Percentiles rank a stretch among this genome's conserved stretches.
Conservation (phyloP, 1,284 basidiomycete genomes). For the Phaffia rhodozyma region DNA sequence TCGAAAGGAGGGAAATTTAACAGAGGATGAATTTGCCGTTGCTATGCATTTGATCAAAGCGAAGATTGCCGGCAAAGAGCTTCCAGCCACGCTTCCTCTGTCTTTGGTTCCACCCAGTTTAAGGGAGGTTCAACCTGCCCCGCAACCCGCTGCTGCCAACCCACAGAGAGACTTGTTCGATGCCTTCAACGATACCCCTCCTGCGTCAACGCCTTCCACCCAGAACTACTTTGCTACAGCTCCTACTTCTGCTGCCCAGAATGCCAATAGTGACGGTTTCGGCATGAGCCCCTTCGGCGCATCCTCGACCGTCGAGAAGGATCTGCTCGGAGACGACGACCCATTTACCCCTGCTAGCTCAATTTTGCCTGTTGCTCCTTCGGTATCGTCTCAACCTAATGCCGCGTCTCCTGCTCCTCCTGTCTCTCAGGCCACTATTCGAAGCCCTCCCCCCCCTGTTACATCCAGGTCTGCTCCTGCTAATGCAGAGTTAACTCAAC, state of each 20-base stretch:
- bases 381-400: not conserved
- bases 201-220: slow-evolving; percentile 22
- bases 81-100: slow-evolving; percentile 59
- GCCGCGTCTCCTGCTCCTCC: no score
- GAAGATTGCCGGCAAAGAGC: slow-evolving; percentile 68
- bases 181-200: slow-evolving; percentile 32
- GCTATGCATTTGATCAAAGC: slow-evolving; percentile 90
- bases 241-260: slow-evolving; percentile 19
- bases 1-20: slow-evolving; percentile 74
- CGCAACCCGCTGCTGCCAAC: not conserved
- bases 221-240: slow-evolving; percentile 25
- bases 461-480: slow-evolving; percentile 1
- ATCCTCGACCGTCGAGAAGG: slow-evolving; percentile 3
- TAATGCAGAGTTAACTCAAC: slow-evolving; percentile 46
- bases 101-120: slow-evolving; percentile 62
- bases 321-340: slow-evolving; percentile 11
- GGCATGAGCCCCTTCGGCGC: slow-evolving; percentile 23
- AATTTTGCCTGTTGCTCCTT: not conserved
- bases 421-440: not conserved
- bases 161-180: slow-evolving; percentile 31
- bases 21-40: slow-evolving; percentile 87
- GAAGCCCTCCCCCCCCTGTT: slow-evolving; percentile 5
- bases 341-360: not conserved
- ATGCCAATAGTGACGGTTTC: slow-evolving; percentile 12
- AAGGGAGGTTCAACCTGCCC: slow-evolving; percentile 17